Evolutionary conservation across 2,329 filamentous ascomycete genomes (phyloP), one percentile per base, ranked within the genome.

Genomic region (Fonsecaea nubica): DNA sequence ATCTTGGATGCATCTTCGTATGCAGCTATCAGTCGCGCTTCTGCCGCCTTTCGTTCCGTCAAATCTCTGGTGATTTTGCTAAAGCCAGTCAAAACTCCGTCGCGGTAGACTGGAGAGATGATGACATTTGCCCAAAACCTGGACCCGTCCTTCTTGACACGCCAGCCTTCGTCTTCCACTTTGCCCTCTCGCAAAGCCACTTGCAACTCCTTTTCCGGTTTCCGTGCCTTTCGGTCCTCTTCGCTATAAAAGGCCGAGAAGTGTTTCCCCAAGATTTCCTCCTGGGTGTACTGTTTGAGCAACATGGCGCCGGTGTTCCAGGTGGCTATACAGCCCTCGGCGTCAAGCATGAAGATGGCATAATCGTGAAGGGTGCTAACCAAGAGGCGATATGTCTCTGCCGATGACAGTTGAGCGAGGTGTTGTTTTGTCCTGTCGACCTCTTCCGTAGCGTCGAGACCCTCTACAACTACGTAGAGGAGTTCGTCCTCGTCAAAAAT

Each of bases 1-100:
- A 89, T 75, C 69, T 84, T 85, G n/a, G 85, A 84, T n/a, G 86
- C 83, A 74, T 89, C 86, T 72, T 89, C 86, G 69, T 85, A 87
- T 1, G 85, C 86, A 10, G 82, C 76, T 52, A 87, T 85, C 18
- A 87, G 75, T 2, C 82, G 82, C n/a, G 81, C 76, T 72, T 88
- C 86, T 12, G 83, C 81, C 52, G 82, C 82, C 63, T 84, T 70
- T 40, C 68, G 54, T 48, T 70, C 68, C 7, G 68, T 70, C 18
- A 87, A 71, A 69, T 88, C 85, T 30, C 86, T 80, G 0, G 85
- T 87, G 45, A 88, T 82, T 72, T 87, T 88, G 71, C 83, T 83
- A 68, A 86, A 88, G 12, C 86, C 86, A 9, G 87, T 78, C 62
- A 86, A 84, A 6, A 80, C 77, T 30, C 81, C 82, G 61, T 81